Conservation (phyloP, 495 filamentous ascomycete genomes). For the Gamarada debralockiae region DNA sequence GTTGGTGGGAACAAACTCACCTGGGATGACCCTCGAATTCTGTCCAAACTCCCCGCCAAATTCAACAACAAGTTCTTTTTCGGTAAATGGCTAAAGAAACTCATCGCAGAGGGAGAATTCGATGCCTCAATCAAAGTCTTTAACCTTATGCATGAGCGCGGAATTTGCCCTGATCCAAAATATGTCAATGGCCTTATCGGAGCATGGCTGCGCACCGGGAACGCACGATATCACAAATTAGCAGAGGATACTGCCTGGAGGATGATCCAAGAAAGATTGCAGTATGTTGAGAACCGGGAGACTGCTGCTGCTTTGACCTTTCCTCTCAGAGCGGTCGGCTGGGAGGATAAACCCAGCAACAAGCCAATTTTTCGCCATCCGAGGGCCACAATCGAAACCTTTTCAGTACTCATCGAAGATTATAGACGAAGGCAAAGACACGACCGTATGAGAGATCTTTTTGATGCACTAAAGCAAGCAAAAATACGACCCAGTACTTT, state of each 20-base stretch:
- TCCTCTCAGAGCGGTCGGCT: slow-evolving; percentile 18
- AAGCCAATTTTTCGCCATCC: slow-evolving; percentile 39
- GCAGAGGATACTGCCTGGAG: slow-evolving; percentile 71
- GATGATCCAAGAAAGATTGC: slow-evolving; percentile 67
- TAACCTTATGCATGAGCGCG: slow-evolving; percentile 61
- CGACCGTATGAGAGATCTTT: slow-evolving; percentile 51
- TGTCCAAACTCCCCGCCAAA: slow-evolving; percentile 52
- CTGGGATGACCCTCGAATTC: slow-evolving; percentile 44
- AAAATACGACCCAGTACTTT: slow-evolving; percentile 63
- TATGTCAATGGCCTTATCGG: slow-evolving; percentile 75
- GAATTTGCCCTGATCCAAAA: slow-evolving; percentile 58
- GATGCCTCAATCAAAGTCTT: slow-evolving; percentile 66
- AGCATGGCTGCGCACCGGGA: slow-evolving; percentile 64
- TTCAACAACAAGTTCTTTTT: slow-evolving; percentile 77
- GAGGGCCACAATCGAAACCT: slow-evolving; percentile 70
- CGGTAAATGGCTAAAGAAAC: slow-evolving; percentile 76
- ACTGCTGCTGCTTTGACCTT: background rate
- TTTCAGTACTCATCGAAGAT: slow-evolving; percentile 67
- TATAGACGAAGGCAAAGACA: slow-evolving; percentile 60
- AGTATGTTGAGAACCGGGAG: slow-evolving; percentile 45
- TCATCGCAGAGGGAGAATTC: slow-evolving; percentile 68
- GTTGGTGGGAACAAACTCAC: slow-evolving; percentile 44
- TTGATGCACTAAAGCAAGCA: slow-evolving; percentile 50
- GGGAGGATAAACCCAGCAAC: slow-evolving; percentile 16
- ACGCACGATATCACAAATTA: slow-evolving; percentile 45